Evolutionary conservation across 331 rosid genomes (phyloP).

Genomic region (Cydonia oblonga): DNA sequence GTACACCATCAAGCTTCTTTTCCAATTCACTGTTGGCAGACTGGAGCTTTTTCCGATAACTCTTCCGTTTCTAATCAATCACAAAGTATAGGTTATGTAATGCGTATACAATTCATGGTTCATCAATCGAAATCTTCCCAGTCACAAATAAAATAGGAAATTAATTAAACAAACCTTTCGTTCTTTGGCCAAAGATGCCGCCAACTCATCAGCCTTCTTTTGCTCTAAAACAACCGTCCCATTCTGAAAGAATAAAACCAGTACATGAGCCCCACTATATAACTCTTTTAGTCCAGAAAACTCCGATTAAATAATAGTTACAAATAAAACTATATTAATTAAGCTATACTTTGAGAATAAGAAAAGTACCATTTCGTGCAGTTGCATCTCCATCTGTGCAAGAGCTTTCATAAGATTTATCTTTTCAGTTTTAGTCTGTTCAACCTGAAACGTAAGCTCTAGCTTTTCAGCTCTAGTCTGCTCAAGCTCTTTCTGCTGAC

Average conservation of each 20-base stretch:
- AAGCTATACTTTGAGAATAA: neutral
- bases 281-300: neutral
- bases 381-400: neutral
- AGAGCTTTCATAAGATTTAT: neutral
- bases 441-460: neutral
- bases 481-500: neutral
- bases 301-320: neutral
- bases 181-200: neutral
- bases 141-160: neutral
- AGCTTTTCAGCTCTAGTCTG: neutral
- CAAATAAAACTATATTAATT: neutral
- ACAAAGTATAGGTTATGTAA: neutral
- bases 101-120: neutral
- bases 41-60: neutral
- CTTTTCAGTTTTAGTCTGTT: neutral
- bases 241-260: neutral
- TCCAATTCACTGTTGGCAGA: neutral
- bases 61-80: neutral
- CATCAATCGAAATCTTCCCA: neutral
- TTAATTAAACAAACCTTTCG: neutral
- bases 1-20: neutral
- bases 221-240: neutral
- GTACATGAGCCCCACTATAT: neutral
- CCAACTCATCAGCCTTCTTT: neutral
- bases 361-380: neutral